Conservation (phyloP, 306 rosid genomes). For the Bauhinia variegata region DNA sequence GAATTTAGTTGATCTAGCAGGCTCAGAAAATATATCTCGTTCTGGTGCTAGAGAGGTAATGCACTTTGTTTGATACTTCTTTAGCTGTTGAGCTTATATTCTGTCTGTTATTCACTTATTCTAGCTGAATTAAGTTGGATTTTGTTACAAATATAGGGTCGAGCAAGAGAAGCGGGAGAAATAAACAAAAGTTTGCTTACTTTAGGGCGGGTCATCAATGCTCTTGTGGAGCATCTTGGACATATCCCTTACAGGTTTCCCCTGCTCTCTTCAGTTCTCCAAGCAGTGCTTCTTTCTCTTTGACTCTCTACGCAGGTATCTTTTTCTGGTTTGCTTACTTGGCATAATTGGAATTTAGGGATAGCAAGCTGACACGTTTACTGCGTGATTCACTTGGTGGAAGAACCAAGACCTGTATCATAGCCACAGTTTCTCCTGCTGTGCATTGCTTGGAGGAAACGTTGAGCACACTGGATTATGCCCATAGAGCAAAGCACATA, state of each 20-base stretch:
- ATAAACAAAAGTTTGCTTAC: conserved; percentile 97
- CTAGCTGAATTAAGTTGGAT: background rate
- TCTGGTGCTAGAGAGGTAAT: conserved; percentile 99
- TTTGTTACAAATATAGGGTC: conserved; percentile 57
- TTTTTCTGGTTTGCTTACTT: conserved; percentile 3
- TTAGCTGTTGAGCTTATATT: background rate
- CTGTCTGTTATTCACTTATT: conserved; percentile 2
- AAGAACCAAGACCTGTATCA: conserved; percentile 97
- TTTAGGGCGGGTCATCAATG: conserved; percentile 90
- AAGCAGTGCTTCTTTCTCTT: conserved; percentile 1
- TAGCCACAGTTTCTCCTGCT: conserved; percentile 97
- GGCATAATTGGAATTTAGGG: conserved; percentile 56
- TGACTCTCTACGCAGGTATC: background rate
- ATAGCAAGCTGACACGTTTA: conserved; percentile 94
- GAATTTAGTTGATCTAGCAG: conserved; percentile 95
- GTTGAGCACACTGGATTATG: conserved; percentile 91
- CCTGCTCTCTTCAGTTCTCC: background rate
- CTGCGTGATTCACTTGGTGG: conserved; percentile 99
- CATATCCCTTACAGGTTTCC: conserved; percentile 89
- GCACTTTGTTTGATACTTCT: background rate
- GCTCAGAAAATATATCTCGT: conserved; percentile 96
- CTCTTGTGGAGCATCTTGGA: conserved; percentile 97
- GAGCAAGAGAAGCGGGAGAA: conserved; percentile 99
- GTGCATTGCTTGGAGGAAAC: conserved; percentile 98
- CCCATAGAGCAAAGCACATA: conserved; percentile 92